Evolutionary conservation across 352 stramenopile species (phyloP).

Genomic region (Pythium chondricola): DNA sequence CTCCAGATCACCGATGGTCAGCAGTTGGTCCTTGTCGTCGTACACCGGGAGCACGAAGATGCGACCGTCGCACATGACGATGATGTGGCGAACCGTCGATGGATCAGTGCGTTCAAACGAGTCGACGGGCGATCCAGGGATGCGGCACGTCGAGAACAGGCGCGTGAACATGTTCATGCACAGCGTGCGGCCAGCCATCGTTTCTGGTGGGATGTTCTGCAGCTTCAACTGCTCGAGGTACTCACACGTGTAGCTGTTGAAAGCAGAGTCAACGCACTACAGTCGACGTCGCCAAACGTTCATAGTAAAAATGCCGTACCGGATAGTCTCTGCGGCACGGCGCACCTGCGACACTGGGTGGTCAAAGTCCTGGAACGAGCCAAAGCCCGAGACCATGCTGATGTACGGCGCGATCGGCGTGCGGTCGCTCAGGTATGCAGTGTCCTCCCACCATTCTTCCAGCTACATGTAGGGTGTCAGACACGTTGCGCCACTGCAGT

Average conservation of each 20-base stretch:
- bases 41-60: slow-evolving; percentile 47
- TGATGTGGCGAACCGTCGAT: slow-evolving; percentile 30
- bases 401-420: slow-evolving; percentile 88
- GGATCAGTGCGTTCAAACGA: slow-evolving; percentile 44
- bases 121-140: slow-evolving; percentile 58
- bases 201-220: slow-evolving; percentile 80
- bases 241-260: slow-evolving; percentile 51
- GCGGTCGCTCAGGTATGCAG: slow-evolving; percentile 66
- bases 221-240: slow-evolving; percentile 85
- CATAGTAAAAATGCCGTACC: no score
- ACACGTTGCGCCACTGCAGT: no score
- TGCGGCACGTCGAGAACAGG: slow-evolving; percentile 88
- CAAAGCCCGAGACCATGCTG: slow-evolving; percentile 95
- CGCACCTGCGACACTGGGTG: slow-evolving; percentile 48
- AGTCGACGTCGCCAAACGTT: no score
- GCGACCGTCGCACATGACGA: slow-evolving; percentile 46
- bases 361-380: slow-evolving; percentile 88
- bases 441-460: slow-evolving; percentile 92
- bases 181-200: slow-evolving; percentile 79
- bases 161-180: slow-evolving; percentile 88
- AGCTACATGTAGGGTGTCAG: slow-evolving; percentile 40
- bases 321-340: slow-evolving; percentile 51
- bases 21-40: slow-evolving; percentile 31
- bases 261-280: no score
- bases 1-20: slow-evolving; percentile 64